phyloP scores from a whole-genome alignment of 2,329 filamentous ascomycete species.

The Diaporthe citriasiana region DNA sequence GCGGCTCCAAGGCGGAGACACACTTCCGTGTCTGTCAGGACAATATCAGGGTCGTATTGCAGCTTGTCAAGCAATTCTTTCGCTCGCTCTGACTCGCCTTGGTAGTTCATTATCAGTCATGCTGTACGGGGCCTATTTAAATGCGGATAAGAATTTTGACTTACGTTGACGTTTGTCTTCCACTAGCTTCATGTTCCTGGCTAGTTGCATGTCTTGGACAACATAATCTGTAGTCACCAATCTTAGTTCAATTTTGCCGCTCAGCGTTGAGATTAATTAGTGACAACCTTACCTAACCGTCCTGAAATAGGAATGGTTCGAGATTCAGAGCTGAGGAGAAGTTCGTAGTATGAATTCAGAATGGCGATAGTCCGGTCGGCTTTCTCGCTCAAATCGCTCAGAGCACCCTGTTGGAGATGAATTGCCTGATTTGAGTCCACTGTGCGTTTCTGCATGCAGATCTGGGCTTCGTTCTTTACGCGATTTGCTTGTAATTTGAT shows the following conservation, averaged over 20 bases:
- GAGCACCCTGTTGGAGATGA: background rate
- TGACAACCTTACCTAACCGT: background rate
- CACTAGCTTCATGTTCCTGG: background rate
- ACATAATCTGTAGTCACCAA: background rate
- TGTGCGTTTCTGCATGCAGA: conserved; percentile 15
- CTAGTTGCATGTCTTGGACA: background rate
- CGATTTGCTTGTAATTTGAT: background rate
- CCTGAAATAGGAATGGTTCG: background rate
- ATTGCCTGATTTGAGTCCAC: background rate
- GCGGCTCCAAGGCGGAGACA: background rate
- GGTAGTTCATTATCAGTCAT: background rate
- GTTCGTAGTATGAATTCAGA: background rate
- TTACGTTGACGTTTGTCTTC: background rate
- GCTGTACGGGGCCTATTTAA: fast-evolving
- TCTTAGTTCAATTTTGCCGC: background rate
- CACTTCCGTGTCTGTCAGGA: background rate
- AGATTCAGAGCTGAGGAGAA: background rate
- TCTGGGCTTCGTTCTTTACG: background rate
- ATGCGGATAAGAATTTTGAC: background rate
- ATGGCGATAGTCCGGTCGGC: background rate
- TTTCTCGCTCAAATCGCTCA: background rate
- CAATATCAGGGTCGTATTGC: conserved; percentile 1
- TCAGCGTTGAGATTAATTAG: background rate
- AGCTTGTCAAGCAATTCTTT: background rate
- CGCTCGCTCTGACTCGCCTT: background rate